Percentiles rank a stretch among this genome's conserved stretches.
Evolutionary conservation across 225 moss, liverwort and hornwort species (phyloP).

Genomic region (Physcomitrium patens): DNA sequence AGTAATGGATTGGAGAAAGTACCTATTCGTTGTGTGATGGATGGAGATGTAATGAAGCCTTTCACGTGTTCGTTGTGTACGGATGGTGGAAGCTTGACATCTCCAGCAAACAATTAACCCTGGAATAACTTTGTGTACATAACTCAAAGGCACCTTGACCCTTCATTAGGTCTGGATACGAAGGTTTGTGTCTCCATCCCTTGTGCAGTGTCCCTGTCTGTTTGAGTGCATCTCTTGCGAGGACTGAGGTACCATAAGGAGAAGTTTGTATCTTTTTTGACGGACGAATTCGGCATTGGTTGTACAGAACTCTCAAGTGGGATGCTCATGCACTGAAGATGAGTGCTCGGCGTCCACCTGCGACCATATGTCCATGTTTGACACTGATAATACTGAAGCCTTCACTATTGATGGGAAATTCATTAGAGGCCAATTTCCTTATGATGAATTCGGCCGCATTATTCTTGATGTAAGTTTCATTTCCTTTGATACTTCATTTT

Average conservation of each 20-base stretch:
- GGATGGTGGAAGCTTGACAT: conserved; percentile 39
- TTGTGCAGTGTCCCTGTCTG: conserved; percentile 13
- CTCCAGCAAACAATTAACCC: conserved; percentile 56
- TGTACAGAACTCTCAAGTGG: conserved; percentile 84
- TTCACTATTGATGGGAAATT: conserved; percentile 74
- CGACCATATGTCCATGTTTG: conserved; percentile 92
- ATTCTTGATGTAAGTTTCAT: conserved; percentile 80
- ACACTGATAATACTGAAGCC: conserved; percentile 89
- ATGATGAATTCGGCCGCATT: conserved; percentile 82
- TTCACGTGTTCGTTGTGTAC: conserved; percentile 57
- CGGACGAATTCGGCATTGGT: conserved; percentile 20
- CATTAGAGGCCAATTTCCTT: conserved; percentile 87
- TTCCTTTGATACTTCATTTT: conserved; percentile 19
- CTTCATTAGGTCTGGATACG: conserved; percentile 83
- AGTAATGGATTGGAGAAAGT: conserved; percentile 88
- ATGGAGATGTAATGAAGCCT: conserved; percentile 63
- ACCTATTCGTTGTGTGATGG: conserved; percentile 86
- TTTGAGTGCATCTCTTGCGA: not conserved
- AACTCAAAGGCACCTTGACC: conserved; percentile 74
- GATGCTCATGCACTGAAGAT: conserved; percentile 75
- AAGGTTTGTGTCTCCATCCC: conserved; percentile 60
- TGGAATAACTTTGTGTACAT: conserved; percentile 84
- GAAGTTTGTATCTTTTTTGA: conserved; percentile 8
- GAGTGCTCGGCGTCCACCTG: conserved; percentile 73
- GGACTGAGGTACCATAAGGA: not conserved